These are phyloP conservation scores for Pseudogymnoascus sp. DNA, from an alignment of 2,329 filamentous ascomycete species.

Conservation along the genomic window DNA sequence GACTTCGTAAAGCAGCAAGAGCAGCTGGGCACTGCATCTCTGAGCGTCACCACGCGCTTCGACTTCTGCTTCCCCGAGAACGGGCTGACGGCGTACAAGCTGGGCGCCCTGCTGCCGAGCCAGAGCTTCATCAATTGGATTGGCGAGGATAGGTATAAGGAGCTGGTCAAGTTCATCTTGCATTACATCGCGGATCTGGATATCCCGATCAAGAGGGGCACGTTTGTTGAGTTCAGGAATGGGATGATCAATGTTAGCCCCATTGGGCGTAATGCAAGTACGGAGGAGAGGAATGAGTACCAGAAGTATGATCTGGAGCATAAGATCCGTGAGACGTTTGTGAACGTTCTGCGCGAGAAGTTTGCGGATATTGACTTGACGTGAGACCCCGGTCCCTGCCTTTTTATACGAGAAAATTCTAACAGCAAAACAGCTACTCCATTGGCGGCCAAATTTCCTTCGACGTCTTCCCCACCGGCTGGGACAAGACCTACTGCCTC, in stretches of 20 bases:
- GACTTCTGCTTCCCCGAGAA: constrained; percentile 98
- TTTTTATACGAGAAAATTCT: background rate
- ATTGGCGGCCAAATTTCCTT: constrained; percentile 98
- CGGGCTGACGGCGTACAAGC: constrained; percentile 81
- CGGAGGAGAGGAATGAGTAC: constrained; percentile 73
- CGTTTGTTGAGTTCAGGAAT: constrained; percentile 82
- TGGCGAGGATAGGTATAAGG: constrained; percentile 76
- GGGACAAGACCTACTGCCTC: constrained; percentile 98
- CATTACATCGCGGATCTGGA: constrained; percentile 81
- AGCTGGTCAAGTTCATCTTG: constrained; percentile 66
- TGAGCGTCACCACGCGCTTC: constrained; percentile 75
- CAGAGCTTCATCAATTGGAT: constrained; percentile 89
- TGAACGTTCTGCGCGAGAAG: constrained; percentile 66
- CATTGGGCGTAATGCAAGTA: constrained; percentile 77
- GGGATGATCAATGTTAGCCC: constrained; percentile 86
- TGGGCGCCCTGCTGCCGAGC: constrained; percentile 66
- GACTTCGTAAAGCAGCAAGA: constrained; percentile 93
- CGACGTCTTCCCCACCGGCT: constrained; percentile 91
- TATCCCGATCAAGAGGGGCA: constrained; percentile 74
- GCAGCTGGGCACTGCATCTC: constrained; percentile 66
- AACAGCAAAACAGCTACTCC: constrained; percentile 56
- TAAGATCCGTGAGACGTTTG: constrained; percentile 68
- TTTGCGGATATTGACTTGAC: constrained; percentile 81
- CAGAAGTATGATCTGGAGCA: constrained; percentile 72
- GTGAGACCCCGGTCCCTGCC: constrained; percentile 41